phyloP scores from a whole-genome alignment of 768 basidiomycete species.

The Antrodiella citrinella region DNA sequence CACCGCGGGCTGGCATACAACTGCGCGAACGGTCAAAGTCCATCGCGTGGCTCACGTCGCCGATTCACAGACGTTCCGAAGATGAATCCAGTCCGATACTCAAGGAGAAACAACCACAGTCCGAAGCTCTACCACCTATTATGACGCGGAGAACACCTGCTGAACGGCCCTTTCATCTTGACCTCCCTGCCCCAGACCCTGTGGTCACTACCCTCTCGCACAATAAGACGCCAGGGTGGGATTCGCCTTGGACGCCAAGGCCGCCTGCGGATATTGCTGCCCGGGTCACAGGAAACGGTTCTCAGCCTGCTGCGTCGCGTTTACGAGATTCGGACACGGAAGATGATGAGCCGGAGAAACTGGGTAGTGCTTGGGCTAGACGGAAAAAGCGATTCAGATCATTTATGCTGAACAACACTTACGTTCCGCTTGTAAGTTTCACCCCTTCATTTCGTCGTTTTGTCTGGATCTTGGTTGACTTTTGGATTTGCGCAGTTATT shows the following conservation, averaged over 20 bases:
- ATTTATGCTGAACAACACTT: conserved; percentile 67
- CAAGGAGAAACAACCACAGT: neutral
- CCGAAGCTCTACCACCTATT: neutral
- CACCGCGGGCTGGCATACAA: conserved; percentile 8
- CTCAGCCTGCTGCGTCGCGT: conserved; percentile 6
- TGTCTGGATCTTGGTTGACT: neutral
- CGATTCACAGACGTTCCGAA: conserved; percentile 23
- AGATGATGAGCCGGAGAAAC: conserved; percentile 11
- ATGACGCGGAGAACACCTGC: neutral
- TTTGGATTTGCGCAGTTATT: conserved; percentile 49
- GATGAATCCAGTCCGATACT: conserved; percentile 18
- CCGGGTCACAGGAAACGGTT: neutral
- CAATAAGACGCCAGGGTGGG: conserved; percentile 55
- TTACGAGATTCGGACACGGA: conserved; percentile 10
- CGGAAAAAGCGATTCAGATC: conserved; percentile 44
- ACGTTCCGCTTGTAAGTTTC: conserved; percentile 65
- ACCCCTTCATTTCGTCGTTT: neutral
- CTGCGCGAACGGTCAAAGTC: conserved; percentile 28
- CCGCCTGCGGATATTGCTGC: conserved; percentile 1
- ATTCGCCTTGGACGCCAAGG: conserved; percentile 54
- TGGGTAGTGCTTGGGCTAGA: conserved; percentile 20
- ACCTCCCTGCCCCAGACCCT: conserved; percentile 25
- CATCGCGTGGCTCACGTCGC: conserved; percentile 43
- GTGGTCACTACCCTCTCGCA: conserved; percentile 45
- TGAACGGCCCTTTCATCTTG: conserved; percentile 13